Percentiles rank a stretch among this genome's conserved stretches.
phyloP scores from a whole-genome alignment of 164 flowering plant genomes.

The Brasenia schreberi region DNA sequence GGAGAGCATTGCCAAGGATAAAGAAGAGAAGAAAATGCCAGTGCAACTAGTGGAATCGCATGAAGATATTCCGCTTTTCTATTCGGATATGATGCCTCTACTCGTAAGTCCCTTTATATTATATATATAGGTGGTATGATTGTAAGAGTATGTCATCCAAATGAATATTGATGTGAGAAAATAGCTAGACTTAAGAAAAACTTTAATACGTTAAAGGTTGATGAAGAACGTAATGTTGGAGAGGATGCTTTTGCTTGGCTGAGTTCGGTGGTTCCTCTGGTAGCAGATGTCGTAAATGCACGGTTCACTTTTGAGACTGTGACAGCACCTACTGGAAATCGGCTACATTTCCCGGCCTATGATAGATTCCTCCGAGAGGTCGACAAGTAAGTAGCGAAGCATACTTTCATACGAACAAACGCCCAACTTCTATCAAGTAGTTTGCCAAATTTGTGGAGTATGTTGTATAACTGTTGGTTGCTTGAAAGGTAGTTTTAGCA shows the following conservation, averaged over 20 bases:
- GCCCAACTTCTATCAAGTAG: no score
- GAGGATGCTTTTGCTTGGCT: slow-evolving; percentile 90
- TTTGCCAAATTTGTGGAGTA: no score
- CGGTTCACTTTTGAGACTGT: slow-evolving; percentile 79
- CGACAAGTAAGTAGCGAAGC: slow-evolving; percentile 25
- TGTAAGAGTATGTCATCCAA: no score
- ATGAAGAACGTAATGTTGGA: slow-evolving; percentile 43
- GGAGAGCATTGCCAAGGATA: slow-evolving; percentile 73
- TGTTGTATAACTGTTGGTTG: no score
- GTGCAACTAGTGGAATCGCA: slow-evolving; percentile 3
- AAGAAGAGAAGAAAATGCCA: slow-evolving; percentile 38
- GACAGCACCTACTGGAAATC: slow-evolving; percentile 53
- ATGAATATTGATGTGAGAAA: background rate
- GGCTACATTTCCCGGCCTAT: slow-evolving; percentile 75
- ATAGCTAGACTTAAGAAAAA: background rate
- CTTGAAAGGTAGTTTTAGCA: no score
- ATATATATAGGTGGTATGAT: no score
- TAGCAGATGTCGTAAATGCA: slow-evolving; percentile 51
- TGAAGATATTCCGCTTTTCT: slow-evolving; percentile 79
- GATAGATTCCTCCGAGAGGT: slow-evolving; percentile 62
- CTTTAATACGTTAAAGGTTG: slow-evolving; percentile 29
- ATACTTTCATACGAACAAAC: no score
- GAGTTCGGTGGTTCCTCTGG: slow-evolving; percentile 57
- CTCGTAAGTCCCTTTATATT: slow-evolving; percentile 54
- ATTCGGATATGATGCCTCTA: slow-evolving; percentile 89